These are phyloP conservation scores for Penicillium expansum DNA, from an alignment of 2,329 filamentous ascomycete genomes.

Conservation along the genomic window DNA sequence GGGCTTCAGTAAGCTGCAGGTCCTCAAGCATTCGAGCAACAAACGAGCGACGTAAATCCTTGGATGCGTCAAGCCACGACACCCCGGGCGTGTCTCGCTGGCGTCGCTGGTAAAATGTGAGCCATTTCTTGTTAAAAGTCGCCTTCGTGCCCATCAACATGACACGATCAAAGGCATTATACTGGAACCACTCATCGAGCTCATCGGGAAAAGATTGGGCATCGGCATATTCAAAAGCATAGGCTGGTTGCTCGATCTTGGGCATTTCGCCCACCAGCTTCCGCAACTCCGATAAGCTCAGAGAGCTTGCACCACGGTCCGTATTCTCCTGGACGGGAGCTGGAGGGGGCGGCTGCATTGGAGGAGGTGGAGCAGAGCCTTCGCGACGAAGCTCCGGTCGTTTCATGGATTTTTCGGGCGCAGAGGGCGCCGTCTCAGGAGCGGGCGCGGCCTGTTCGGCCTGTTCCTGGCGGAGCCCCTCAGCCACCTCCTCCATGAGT, in stretches of 20 bases:
- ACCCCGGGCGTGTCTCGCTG: slow-evolving; percentile 39
- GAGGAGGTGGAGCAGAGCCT: slow-evolving; percentile 41
- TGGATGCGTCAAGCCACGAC: slow-evolving; percentile 66
- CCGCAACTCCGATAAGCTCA: slow-evolving; percentile 71
- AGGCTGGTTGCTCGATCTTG: slow-evolving; percentile 65
- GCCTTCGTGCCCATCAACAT: slow-evolving; percentile 72
- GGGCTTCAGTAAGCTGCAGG: slow-evolving; percentile 40
- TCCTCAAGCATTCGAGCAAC: slow-evolving; percentile 38
- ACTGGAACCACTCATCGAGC: slow-evolving; percentile 96
- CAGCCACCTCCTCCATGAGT: slow-evolving; percentile 42
- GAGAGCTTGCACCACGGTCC: slow-evolving; percentile 58
- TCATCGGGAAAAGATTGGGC: slow-evolving; percentile 76
- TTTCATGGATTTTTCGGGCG: slow-evolving; percentile 19
- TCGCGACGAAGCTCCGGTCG: slow-evolving; percentile 41
- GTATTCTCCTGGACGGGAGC: slow-evolving; percentile 42
- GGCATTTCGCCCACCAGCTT: slow-evolving; percentile 73
- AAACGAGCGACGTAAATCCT: slow-evolving; percentile 49
- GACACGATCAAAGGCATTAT: slow-evolving; percentile 80
- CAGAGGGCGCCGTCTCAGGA: slow-evolving; percentile 11
- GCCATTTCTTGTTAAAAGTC: slow-evolving; percentile 76
- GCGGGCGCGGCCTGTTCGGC: slow-evolving; percentile 18
- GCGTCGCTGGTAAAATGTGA: slow-evolving; percentile 48
- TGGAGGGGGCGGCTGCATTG: slow-evolving; percentile 46
- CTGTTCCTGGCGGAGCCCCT: slow-evolving; percentile 39
- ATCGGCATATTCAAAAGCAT: slow-evolving; percentile 82